phyloP scores from a whole-genome alignment of 306 rosid genomes.

The Erythrophleum fordii region DNA sequence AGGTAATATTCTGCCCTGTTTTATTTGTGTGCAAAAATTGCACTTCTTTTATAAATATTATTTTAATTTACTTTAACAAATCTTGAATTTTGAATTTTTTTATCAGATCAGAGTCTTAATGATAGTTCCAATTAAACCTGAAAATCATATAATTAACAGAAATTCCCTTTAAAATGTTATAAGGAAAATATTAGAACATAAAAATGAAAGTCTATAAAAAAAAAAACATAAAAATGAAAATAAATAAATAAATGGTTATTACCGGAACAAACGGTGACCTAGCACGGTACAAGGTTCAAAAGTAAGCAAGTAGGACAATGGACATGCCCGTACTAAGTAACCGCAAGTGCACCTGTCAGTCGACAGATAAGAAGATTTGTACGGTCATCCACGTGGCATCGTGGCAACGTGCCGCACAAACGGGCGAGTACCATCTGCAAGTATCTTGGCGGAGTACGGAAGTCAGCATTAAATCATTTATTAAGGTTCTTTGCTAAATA shows the following conservation, averaged over 20 bases:
- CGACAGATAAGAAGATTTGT: conserved; percentile 27
- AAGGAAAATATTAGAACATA: too few species aligned
- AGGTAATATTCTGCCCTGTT: too few species aligned
- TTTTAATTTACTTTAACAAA: too few species aligned
- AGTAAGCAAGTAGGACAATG: neutral
- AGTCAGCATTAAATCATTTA: neutral
- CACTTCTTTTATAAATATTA: too few species aligned
- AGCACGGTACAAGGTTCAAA: neutral
- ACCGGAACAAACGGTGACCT: conserved; percentile 46
- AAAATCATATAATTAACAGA: too few species aligned
- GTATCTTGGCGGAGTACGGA: neutral
- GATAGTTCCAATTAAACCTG: too few species aligned
- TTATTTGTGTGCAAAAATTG: too few species aligned
- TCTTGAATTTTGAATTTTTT: too few species aligned
- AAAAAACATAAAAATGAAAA: neutral
- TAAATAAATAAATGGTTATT: neutral
- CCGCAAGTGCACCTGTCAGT: conserved; percentile 50
- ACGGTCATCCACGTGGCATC: conserved; percentile 50
- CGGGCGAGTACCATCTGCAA: neutral
- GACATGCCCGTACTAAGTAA: conserved; percentile 37
- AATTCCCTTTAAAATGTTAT: too few species aligned
- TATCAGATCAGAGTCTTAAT: too few species aligned
- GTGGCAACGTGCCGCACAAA: conserved; percentile 44
- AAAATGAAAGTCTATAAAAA: too few species aligned
- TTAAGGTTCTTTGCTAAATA: too few species aligned